Evolutionary conservation across 1,139 yeast genomes (phyloP).

Genomic region (Taiozyma onychis): DNA sequence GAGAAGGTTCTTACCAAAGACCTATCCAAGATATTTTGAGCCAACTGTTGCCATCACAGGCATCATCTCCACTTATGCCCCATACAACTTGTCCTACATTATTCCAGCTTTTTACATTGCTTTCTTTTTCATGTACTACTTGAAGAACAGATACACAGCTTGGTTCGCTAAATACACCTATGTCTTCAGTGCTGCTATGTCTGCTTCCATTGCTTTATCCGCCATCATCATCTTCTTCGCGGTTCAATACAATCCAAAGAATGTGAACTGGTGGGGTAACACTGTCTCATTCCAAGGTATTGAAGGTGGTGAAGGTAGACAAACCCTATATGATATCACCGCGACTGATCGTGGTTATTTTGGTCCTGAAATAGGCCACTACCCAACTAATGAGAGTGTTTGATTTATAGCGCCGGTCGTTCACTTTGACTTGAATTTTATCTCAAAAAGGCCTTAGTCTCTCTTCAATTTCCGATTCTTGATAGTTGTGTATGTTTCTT

Average conservation of each 20-base stretch:
- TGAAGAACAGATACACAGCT: slow-evolving; percentile 41
- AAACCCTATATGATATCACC: slow-evolving; percentile 19
- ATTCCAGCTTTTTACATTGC: slow-evolving; percentile 47
- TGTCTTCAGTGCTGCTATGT: slow-evolving; percentile 49
- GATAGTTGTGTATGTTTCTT: neutral
- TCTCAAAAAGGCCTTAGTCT: neutral
- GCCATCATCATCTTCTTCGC: slow-evolving; percentile 51
- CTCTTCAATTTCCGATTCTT: neutral
- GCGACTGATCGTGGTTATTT: slow-evolving; percentile 39
- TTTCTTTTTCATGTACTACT: slow-evolving; percentile 45
- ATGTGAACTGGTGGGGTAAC: slow-evolving; percentile 59
- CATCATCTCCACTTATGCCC: slow-evolving; percentile 34
- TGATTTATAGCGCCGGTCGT: neutral
- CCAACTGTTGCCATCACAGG: slow-evolving; percentile 44
- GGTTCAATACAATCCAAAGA: slow-evolving; percentile 39
- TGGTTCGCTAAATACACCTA: slow-evolving; percentile 70
- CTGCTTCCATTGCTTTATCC: slow-evolving; percentile 56
- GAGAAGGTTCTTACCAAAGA: slow-evolving; percentile 33
- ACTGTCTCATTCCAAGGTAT: slow-evolving; percentile 36
- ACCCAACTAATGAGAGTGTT: slow-evolving; percentile 21
- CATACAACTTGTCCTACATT: slow-evolving; percentile 50
- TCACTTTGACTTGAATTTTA: too few relatives aligned
- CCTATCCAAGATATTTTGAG: slow-evolving; percentile 33
- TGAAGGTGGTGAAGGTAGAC: slow-evolving; percentile 37
- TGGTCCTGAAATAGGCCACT: slow-evolving; percentile 38